These are phyloP conservation scores for Aspergillus campestris DNA, from an alignment of 495 filamentous ascomycete species.

Conservation along the genomic window DNA sequence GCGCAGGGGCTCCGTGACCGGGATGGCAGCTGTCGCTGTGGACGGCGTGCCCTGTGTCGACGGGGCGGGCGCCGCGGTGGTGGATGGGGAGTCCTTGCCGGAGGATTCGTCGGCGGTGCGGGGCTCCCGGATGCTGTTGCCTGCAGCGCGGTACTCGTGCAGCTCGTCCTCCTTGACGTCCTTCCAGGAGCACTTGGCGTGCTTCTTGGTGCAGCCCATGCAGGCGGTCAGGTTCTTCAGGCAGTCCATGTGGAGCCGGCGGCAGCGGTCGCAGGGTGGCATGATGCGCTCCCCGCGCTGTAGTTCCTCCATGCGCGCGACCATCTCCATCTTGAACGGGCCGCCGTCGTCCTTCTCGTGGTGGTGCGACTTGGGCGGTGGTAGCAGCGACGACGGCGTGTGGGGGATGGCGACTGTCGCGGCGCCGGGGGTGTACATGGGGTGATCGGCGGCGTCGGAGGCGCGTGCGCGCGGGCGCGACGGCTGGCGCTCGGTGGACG, in stretches of 20 bases:
- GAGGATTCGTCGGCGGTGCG: constrained; percentile 11
- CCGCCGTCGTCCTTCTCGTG: constrained; percentile 52
- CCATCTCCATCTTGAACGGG: constrained; percentile 58
- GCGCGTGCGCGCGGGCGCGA: constrained; percentile 26
- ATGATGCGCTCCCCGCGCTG: constrained; percentile 60
- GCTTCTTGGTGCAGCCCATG: constrained; percentile 80
- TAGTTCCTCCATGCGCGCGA: constrained; percentile 66
- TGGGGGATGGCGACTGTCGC: constrained; percentile 43
- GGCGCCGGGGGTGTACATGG: constrained; percentile 28
- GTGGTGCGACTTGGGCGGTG: constrained; percentile 39
- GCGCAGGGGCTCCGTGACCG: constrained; percentile 3
- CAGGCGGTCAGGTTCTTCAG: constrained; percentile 80
- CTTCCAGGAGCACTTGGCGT: constrained; percentile 78
- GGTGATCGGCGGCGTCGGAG: constrained; percentile 34
- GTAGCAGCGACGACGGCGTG: constrained; percentile 42
- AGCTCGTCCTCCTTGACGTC: constrained; percentile 66
- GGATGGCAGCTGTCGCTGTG: constrained; percentile 8
- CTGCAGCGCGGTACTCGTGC: constrained; percentile 17
- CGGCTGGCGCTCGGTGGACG: constrained; percentile 19
- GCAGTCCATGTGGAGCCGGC: constrained; percentile 71
- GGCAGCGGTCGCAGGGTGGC: constrained; percentile 77
- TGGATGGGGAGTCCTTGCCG: constrained; percentile 7
- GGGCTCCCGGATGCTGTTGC: constrained; percentile 9
- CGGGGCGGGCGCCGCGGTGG: constrained; percentile 1
- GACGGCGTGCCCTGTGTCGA: constrained; percentile 12